Evolutionary conservation across 2,329 filamentous ascomycete species (phyloP).

Genomic region (Aspergillus sp.): DNA sequence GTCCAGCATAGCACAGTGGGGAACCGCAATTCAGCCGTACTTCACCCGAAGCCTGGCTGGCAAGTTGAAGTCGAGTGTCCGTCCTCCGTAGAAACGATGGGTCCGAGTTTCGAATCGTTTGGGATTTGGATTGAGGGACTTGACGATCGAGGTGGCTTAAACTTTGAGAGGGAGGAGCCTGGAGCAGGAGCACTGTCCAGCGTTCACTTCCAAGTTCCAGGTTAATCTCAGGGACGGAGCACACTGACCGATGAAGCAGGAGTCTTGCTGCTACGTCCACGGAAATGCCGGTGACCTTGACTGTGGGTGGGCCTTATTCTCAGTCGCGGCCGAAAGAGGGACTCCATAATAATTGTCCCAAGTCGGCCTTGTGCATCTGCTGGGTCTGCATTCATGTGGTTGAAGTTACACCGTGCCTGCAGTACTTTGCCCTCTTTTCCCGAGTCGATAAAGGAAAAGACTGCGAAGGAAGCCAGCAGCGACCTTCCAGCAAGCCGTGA

Average conservation of each 20-base stretch:
- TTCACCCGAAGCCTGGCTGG: not conserved
- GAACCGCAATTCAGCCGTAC: not conserved
- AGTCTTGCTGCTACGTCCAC: not conserved
- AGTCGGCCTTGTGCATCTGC: slow-evolving; percentile 10
- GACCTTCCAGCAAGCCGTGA: no score
- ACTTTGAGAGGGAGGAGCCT: no score
- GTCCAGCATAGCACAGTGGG: not conserved
- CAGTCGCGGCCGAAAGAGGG: not conserved
- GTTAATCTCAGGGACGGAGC: no score
- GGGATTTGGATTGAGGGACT: no score
- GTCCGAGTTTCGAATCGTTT: not conserved
- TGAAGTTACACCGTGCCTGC: no score
- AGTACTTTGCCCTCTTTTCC: no score
- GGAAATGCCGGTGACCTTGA: not conserved
- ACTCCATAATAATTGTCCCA: slow-evolving; percentile 1
- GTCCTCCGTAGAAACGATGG: not conserved
- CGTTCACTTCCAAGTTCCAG: not conserved
- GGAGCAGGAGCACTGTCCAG: not conserved
- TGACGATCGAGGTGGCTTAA: no score
- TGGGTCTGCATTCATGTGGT: not conserved
- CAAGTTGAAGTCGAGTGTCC: no score
- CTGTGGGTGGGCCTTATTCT: not conserved
- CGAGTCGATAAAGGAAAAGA: not conserved
- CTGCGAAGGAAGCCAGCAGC: not conserved
- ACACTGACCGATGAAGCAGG: no score